Base-by-base conservation (phyloP, 805 yeast genomes). In the Nakazawaea anatomiae region DNA sequence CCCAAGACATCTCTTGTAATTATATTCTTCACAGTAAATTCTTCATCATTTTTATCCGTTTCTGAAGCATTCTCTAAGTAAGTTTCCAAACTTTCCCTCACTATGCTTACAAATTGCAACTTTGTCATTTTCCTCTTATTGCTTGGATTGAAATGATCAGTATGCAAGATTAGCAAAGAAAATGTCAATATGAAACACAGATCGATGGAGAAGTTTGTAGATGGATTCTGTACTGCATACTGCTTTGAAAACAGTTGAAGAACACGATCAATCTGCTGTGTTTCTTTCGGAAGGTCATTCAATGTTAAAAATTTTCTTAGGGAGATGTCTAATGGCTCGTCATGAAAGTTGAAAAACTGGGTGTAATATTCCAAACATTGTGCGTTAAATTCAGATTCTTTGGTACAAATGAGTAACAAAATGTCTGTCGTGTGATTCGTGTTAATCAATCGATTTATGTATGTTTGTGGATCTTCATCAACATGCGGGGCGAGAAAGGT, bases 181-280 rank as follows among this genome's bases (percentile, higher is more conserved):
- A 82, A 87, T 1, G 82, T 73, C 10, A 85, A 60, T 44, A 83
- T 77, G 58, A 85, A 83, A 7, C 85, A 79, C 42, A 81, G 80
- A 51, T 83, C 87, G 1, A 58, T 57, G 14, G 63, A 60, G n/a
- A 60, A 47, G 35, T 70, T 76, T 9, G 71, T 47, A 7, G 59
- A 60, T 0, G 70, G 69, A 54, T 78, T 76, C 50, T 62, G 73
- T 31, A 65, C 60, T 53, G 72, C 73, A 62, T 80, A 87, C 28
- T 76, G 71, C 31, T 59, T 60, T 8, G 87, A 76, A 63, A 87
- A 83, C 34, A 74, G 74, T 48, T 76, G 78, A 40, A 87, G 66
- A 4, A 84, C 73, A 44, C 90, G 69, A 58, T 87, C 92, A 47
- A 87, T 86, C 59, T 87, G 91, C 60, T 86, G 92, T 0, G 89